phyloP scores from a whole-genome alignment of 2,329 filamentous ascomycete species.

The Aspergillus bombycis region DNA sequence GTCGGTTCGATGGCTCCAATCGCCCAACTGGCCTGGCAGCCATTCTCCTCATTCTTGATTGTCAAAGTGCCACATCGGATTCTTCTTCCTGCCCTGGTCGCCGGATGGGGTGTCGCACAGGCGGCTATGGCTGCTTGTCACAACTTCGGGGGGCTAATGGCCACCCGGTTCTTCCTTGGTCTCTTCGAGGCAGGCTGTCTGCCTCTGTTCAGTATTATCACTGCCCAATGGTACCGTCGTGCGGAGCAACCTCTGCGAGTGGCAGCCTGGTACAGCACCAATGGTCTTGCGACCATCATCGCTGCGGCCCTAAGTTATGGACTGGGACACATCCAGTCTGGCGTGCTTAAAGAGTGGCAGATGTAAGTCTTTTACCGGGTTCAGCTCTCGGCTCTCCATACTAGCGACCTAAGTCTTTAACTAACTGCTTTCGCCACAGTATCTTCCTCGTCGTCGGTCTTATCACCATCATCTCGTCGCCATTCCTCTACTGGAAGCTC shows the following conservation, averaged over 20 bases:
- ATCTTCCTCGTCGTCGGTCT: conserved; percentile 67
- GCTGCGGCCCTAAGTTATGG: conserved; percentile 61
- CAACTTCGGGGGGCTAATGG: conserved; percentile 51
- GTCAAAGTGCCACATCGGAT: conserved; percentile 64
- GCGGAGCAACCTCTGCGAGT: conserved; percentile 66
- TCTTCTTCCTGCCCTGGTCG: conserved; percentile 55
- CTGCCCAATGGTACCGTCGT: conserved; percentile 51
- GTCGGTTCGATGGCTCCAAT: conserved; percentile 62
- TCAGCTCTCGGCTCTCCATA: rapidly evolving
- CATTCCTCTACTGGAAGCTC: conserved; percentile 62
- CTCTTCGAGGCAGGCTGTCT: conserved; percentile 57
- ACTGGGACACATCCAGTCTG: conserved; percentile 56
- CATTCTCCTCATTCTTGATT: conserved; percentile 62
- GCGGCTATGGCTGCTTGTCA: conserved; percentile 52
- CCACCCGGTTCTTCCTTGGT: conserved; percentile 56
- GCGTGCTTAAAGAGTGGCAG: conserved; percentile 53
- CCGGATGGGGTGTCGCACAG: conserved; percentile 56
- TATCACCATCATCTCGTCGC: conserved; percentile 61
- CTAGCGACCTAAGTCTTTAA: too few species aligned
- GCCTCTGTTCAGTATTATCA: conserved; percentile 50
- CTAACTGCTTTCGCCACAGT: conserved; percentile 22
- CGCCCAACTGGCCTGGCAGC: conserved; percentile 64
- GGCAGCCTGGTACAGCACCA: conserved; percentile 69
- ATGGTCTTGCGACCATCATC: conserved; percentile 60
- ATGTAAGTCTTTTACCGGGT: conserved; percentile 38